Evolutionary conservation across 2,329 filamentous ascomycete genomes (phyloP), one percentile per base, ranked within the genome.

Genomic region (Cordyceps cicadae): DNA sequence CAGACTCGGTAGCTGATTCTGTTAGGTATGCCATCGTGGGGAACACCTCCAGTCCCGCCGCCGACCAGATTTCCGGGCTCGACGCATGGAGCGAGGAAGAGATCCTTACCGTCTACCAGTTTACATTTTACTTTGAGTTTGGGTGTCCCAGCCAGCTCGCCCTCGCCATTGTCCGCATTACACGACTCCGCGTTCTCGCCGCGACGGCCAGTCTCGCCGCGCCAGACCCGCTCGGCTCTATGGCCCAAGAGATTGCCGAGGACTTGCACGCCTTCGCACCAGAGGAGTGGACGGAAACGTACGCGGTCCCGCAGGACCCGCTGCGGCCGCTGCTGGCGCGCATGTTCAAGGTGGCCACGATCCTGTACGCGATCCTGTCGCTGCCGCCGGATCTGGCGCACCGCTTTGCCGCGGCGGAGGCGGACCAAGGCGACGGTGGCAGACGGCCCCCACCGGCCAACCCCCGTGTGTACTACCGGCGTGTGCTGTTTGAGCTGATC

Each of bases 61-160:
- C 41, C 2, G 41, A 46, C 41, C 53, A 55, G 26, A 55, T 55
- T 11, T 8, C 39, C 14, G 53, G 53, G 7, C 26, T 55, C 15
- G 53, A 55, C 53, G 26, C 26, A 17, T 55, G 53, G 53, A 55
- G 53, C 24, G 39, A 34, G 26, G 53, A 46, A 3, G 53, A 55
- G 12, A 19, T 55, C 9, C 41, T 32, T 17, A 21, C 26, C 26
- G 53, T 55, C 41, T 55, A 55, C n/a, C 53, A 32, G 2, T 55
- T 55, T n/a, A 55, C 39, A 6, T 55, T 55, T 19, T 55, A 55
- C 41, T 55, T 55, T 34, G 53, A 55, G 26, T 55, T 55, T 46
- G 41, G 41, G 8, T 55, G 53, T 41, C 53, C 53, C 3, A 46
- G 39, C 15, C 24, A 19, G 26, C 15, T 55, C 24, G 53, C 53